Evolutionary conservation across 805 yeast genomes (phyloP).

Genomic region (Zygoascus bituminiphila): DNA sequence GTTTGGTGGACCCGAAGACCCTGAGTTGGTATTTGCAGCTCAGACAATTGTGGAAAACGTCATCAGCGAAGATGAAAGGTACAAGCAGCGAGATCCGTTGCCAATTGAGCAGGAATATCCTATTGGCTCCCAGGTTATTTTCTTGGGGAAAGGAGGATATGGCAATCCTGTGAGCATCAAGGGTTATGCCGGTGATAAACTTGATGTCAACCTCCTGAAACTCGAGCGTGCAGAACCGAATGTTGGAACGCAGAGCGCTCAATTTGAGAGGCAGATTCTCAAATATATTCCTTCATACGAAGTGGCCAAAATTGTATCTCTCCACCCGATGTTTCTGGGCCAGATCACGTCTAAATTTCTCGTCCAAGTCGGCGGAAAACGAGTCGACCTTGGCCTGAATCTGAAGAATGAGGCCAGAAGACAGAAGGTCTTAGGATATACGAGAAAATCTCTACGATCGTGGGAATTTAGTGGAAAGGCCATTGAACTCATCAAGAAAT

Average conservation of each 20-base stretch:
- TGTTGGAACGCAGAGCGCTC: conserved; percentile 55
- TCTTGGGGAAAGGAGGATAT: conserved; percentile 79
- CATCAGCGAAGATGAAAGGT: conserved; percentile 65
- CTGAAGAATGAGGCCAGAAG: conserved; percentile 74
- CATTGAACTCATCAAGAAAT: conserved; percentile 52
- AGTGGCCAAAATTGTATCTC: conserved; percentile 47
- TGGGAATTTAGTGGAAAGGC: conserved; percentile 87
- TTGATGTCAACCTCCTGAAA: conserved; percentile 24
- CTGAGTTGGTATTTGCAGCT: conserved; percentile 55
- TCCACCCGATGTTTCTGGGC: conserved; percentile 62
- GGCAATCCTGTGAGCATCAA: conserved; percentile 58
- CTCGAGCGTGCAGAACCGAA: conserved; percentile 43
- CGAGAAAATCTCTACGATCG: conserved; percentile 51
- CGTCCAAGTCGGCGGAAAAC: conserved; percentile 47
- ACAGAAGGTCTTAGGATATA: conserved; percentile 80
- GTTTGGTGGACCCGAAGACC: conserved; percentile 35
- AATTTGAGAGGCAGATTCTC: conserved; percentile 45
- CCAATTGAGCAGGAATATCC: conserved; percentile 84
- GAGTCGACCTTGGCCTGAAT: conserved; percentile 69
- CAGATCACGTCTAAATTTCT: conserved; percentile 67
- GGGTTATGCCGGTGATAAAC: conserved; percentile 29
- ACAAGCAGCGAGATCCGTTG: conserved; percentile 57
- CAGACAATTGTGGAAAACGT: conserved; percentile 75
- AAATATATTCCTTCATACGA: conserved; percentile 59
- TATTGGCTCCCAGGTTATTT: conserved; percentile 56